A percentile compares a stretch with the other conserved stretches of the same genome.
Evolutionary conservation across 441 rosid genomes (phyloP).

Genomic region (Mallotus repandus): DNA sequence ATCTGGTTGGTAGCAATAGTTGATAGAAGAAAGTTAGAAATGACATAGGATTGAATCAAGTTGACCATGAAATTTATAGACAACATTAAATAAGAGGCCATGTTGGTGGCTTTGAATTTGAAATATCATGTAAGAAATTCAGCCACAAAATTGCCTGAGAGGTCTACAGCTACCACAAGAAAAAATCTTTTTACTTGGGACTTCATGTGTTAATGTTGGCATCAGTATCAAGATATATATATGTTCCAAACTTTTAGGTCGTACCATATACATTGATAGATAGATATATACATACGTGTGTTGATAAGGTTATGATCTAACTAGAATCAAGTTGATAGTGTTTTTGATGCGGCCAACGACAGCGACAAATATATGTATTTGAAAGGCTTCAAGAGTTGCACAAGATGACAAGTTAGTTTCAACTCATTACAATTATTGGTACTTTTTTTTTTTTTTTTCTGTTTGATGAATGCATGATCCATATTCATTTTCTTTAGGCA

Average conservation of each 20-base stretch:
- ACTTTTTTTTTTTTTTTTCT: neutral
- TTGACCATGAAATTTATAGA: no score
- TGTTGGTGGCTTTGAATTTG: no score
- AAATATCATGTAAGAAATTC: no score
- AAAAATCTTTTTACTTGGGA: neutral
- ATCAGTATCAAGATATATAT: neutral
- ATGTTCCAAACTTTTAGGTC: neutral
- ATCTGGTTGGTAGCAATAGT: no score
- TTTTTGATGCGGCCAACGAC: slow-evolving; percentile 10
- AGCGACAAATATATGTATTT: slow-evolving; percentile 2
- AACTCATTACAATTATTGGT: slow-evolving; percentile 20
- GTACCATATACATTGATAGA: neutral
- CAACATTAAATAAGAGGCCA: no score
- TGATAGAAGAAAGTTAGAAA: no score
- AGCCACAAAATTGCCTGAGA: no score
- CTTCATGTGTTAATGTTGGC: neutral
- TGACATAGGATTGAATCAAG: no score
- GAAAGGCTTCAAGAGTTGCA: neutral
- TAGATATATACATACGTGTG: neutral
- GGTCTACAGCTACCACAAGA: no score
- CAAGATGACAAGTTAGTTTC: slow-evolving; percentile 18
- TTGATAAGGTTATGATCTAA: neutral
- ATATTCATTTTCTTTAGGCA: slow-evolving; percentile 9
- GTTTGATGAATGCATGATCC: neutral
- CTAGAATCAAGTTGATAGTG: neutral